Evolutionary conservation across 148 eudicot species (phyloP).

Genomic region (Vaccinium myrtillus): DNA sequence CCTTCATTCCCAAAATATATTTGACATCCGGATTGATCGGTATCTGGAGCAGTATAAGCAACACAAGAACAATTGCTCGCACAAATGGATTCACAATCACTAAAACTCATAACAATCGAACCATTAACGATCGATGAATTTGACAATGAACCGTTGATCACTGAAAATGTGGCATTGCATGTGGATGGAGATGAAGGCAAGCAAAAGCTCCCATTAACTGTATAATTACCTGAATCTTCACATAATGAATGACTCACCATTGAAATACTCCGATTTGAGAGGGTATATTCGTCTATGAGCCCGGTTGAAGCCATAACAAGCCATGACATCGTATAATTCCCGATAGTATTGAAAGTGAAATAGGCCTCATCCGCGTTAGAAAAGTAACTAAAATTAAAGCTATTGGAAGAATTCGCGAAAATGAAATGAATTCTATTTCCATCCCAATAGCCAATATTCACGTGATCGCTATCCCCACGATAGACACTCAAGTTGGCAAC

Average conservation of each 20-base stretch:
- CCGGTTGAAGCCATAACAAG: conserved; percentile 7
- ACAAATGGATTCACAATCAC: conserved; percentile 9
- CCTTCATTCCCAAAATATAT: neutral
- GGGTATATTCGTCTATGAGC: neutral
- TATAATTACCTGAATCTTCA: neutral
- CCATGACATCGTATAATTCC: neutral
- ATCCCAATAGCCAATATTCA: conserved; percentile 9
- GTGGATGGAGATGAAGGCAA: neutral
- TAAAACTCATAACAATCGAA: neutral
- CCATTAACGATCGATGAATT: neutral
- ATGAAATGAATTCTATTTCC: neutral
- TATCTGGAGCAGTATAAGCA: neutral
- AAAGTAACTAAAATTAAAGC: neutral
- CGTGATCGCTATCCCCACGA: neutral
- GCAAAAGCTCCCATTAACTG: neutral
- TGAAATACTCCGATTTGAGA: neutral
- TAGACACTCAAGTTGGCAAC: neutral
- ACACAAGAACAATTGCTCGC: conserved; percentile 2
- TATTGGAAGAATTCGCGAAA: neutral
- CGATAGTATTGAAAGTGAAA: neutral
- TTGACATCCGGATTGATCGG: neutral
- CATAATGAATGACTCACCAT: conserved; percentile 5
- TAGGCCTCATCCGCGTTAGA: neutral
- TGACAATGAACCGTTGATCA: neutral
- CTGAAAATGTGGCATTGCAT: conserved; percentile 1